Evolutionary conservation across 371 early-diverging fungal species (phyloP).

Genomic region (Syncephalis fuscata): DNA sequence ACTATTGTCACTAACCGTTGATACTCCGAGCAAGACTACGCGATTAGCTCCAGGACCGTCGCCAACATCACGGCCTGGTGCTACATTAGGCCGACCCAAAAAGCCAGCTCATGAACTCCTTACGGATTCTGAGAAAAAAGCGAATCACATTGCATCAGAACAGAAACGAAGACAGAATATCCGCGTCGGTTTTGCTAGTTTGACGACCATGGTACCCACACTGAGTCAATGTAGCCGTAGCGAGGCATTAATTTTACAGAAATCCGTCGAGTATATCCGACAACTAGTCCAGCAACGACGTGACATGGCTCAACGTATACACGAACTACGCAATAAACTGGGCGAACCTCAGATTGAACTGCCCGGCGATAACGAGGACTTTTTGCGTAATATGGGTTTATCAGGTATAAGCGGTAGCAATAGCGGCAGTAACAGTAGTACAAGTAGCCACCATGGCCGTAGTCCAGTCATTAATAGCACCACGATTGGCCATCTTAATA

Average conservation of each 20-base stretch:
- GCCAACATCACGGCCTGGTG: too few relatives aligned
- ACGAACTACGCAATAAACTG: neutral
- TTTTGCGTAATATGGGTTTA: too few relatives aligned
- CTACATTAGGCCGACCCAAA: neutral
- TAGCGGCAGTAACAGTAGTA: too few relatives aligned
- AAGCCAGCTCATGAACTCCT: constrained; percentile 31
- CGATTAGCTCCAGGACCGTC: too few relatives aligned
- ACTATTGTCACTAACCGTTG: too few relatives aligned
- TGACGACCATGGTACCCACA: constrained; percentile 60
- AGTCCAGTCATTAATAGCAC: too few relatives aligned
- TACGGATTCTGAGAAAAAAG: constrained; percentile 80
- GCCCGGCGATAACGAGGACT: too few relatives aligned
- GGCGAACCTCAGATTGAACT: neutral
- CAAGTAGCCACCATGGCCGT: too few relatives aligned
- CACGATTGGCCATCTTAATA: too few relatives aligned
- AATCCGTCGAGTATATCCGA: constrained; percentile 1
- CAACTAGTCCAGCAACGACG: neutral
- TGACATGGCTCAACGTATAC: neutral
- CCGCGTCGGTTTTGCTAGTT: constrained; percentile 61
- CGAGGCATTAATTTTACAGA: neutral
- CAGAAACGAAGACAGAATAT: constrained; percentile 82
- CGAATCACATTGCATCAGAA: constrained; percentile 90
- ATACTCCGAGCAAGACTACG: too few relatives aligned
- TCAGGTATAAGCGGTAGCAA: too few relatives aligned
- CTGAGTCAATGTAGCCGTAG: neutral